phyloP scores from a whole-genome alignment of 1,284 basidiomycete species.

The Fomes fomentarius region DNA sequence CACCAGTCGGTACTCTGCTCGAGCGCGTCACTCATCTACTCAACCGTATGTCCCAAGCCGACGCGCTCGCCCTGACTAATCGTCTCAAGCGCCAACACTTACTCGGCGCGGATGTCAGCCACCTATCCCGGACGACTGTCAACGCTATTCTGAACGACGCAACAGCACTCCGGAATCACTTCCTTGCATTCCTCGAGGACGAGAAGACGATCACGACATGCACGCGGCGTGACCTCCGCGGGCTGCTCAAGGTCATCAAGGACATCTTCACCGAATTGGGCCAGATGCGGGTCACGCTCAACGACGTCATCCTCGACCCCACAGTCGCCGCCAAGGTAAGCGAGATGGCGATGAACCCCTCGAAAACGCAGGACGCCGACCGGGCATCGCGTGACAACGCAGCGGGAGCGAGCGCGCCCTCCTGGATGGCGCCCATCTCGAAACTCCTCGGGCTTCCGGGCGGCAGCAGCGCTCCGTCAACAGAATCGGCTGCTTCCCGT shows the following conservation, averaged over 20 bases:
- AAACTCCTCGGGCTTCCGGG: slow-evolving; percentile 61
- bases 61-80: slow-evolving; percentile 86
- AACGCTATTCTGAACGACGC: slow-evolving; percentile 77
- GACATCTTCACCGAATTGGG: slow-evolving; percentile 88
- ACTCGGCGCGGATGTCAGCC: slow-evolving; percentile 80
- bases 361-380: slow-evolving; percentile 48
- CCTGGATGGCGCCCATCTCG: slow-evolving; percentile 85
- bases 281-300: slow-evolving; percentile 81
- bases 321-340: slow-evolving; percentile 72
- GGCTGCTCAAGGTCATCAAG: slow-evolving; percentile 83
- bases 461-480: slow-evolving; percentile 12
- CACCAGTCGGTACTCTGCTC: slow-evolving; percentile 64
- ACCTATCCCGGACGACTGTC: slow-evolving; percentile 87
- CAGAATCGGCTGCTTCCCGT: slow-evolving; percentile 29
- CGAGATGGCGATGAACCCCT: slow-evolving; percentile 69
- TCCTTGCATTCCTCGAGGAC: slow-evolving; percentile 74
- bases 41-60: slow-evolving; percentile 76
- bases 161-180: slow-evolving; percentile 71
- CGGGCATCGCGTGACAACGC: slow-evolving; percentile 34
- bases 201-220: slow-evolving; percentile 67
- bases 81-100: slow-evolving; percentile 92
- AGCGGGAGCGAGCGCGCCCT: slow-evolving; percentile 39
- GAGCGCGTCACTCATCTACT: slow-evolving; percentile 75
- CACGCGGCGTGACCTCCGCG: slow-evolving; percentile 82
- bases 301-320: slow-evolving; percentile 92